These are phyloP conservation scores for Cyclostephanos tholiformis DNA, from an alignment of 108 stramenopile genomes.

Conservation along the genomic window DNA sequence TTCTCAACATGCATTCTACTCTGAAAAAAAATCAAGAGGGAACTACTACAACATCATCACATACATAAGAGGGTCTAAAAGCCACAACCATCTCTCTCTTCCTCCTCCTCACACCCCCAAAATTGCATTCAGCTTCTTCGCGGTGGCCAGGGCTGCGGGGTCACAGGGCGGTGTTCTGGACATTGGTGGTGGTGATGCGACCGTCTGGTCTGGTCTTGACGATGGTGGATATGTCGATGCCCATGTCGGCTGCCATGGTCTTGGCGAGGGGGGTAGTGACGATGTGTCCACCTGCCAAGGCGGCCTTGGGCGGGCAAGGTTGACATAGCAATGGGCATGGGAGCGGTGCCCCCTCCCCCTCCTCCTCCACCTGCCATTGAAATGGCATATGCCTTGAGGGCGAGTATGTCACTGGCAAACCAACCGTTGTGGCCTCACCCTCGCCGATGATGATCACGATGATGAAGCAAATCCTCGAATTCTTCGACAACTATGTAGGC, in stretches of 20 bases:
- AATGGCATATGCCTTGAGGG: slow-evolving; percentile 79
- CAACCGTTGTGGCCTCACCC: slow-evolving; percentile 89
- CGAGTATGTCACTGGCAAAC: slow-evolving; percentile 88
- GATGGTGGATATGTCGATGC: slow-evolving; percentile 85
- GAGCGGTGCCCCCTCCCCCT: slow-evolving; percentile 53
- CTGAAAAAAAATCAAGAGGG: no score
- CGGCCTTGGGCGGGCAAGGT: slow-evolving; percentile 61
- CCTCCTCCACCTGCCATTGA: slow-evolving; percentile 53
- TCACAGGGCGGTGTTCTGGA: slow-evolving; percentile 65
- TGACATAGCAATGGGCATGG: slow-evolving; percentile 54
- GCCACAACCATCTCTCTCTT: no score
- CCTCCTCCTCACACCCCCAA: no score
- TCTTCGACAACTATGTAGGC: slow-evolving; percentile 99
- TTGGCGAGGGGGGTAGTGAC: slow-evolving; percentile 94
- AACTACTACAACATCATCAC: no score
- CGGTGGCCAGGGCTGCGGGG: slow-evolving; percentile 59
- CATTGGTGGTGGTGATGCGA: slow-evolving; percentile 85
- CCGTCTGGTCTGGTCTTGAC: slow-evolving; percentile 92
- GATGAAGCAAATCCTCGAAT: slow-evolving; percentile 94
- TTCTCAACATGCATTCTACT: no score
- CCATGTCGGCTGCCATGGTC: slow-evolving; percentile 85
- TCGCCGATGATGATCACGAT: slow-evolving; percentile 92
- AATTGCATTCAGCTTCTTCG: no score
- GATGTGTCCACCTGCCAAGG: slow-evolving; percentile 80
- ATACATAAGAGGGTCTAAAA: no score